phyloP scores from a whole-genome alignment of 2,329 filamentous ascomycete genomes.

The Monosporascus ibericus region DNA sequence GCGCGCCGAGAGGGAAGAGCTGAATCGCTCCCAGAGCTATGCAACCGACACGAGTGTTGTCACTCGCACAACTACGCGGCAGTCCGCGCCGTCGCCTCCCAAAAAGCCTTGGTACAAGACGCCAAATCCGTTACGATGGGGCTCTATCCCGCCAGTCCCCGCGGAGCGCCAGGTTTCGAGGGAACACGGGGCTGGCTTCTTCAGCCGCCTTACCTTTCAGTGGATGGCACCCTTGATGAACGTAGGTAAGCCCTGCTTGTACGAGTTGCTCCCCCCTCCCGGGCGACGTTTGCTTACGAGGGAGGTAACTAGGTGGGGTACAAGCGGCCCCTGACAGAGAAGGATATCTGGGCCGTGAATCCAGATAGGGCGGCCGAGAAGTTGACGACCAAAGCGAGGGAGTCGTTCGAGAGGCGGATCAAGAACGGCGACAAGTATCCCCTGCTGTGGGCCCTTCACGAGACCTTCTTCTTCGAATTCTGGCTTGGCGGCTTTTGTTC shows the following conservation, averaged over 20 bases:
- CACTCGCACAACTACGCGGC: constrained; percentile 35
- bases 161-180: constrained; percentile 48
- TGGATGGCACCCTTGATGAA: constrained; percentile 90
- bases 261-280: background rate
- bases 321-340: constrained; percentile 71
- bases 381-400: constrained; percentile 60
- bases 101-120: constrained; percentile 59
- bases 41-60: constrained; percentile 47
- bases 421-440: constrained; percentile 65
- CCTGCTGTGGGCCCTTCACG: constrained; percentile 74
- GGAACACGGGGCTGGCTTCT: constrained; percentile 67
- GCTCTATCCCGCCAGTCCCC: constrained; percentile 48
- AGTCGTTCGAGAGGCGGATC: constrained; percentile 63
- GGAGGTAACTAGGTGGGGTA: constrained; percentile 61
- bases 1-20: constrained; percentile 22
- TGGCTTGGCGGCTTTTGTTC: constrained; percentile 76
- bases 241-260: constrained; percentile 37
- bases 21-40: constrained; percentile 43
- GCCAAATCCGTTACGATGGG: constrained; percentile 57
- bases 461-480: constrained; percentile 81
- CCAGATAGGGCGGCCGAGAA: constrained; percentile 67
- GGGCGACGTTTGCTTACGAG: constrained; percentile 9
- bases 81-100: constrained; percentile 20
- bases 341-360: constrained; percentile 87
- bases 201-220: constrained; percentile 74